phyloP scores from a whole-genome alignment of 2,329 filamentous ascomycete species.

The Ophiostoma quercus region DNA sequence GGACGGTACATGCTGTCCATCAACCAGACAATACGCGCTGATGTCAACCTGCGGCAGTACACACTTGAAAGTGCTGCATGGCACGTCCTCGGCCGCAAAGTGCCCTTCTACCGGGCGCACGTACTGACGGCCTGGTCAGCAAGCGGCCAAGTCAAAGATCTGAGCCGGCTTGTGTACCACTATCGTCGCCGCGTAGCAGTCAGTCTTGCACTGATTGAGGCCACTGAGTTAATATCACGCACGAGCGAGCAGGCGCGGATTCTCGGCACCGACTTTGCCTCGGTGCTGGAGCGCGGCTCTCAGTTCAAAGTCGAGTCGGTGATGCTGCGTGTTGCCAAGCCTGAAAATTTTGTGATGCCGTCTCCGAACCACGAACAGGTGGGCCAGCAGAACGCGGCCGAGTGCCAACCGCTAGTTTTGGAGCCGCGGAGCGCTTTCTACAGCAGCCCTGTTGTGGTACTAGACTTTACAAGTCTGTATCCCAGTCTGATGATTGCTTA shows the following conservation, averaged over 20 bases:
- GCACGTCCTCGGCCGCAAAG: constrained; percentile 77
- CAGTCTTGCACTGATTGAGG: constrained; percentile 84
- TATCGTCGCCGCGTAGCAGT: constrained; percentile 70
- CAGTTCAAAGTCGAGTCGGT: constrained; percentile 98
- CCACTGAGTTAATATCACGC: constrained; percentile 79
- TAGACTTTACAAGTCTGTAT: constrained; percentile 95
- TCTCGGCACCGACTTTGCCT: constrained; percentile 93
- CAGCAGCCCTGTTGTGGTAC: constrained; percentile 76
- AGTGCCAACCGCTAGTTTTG: constrained; percentile 94
- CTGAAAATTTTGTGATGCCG: constrained; percentile 85
- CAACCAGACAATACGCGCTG: constrained; percentile 92
- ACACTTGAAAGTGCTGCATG: constrained; percentile 95
- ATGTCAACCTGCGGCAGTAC: constrained; percentile 86
- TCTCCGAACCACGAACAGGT: constrained; percentile 91
- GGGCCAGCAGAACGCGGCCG: constrained; percentile 85
- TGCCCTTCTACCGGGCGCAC: constrained; percentile 79
- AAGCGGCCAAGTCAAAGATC: constrained; percentile 60
- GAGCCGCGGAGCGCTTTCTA: constrained; percentile 96
- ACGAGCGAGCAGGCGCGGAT: constrained; percentile 93
- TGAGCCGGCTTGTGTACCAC: constrained; percentile 72
- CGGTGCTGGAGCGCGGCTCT: constrained; percentile 87
- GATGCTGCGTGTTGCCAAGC: constrained; percentile 98
- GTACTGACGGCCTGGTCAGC: constrained; percentile 79
- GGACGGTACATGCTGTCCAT: constrained; percentile 95
- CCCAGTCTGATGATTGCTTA: constrained; percentile 99